A percentile compares a stretch with the other conserved stretches of the same genome.
Conservation (phyloP, 495 filamentous ascomycete genomes). For the Daldinia bambusicola region DNA sequence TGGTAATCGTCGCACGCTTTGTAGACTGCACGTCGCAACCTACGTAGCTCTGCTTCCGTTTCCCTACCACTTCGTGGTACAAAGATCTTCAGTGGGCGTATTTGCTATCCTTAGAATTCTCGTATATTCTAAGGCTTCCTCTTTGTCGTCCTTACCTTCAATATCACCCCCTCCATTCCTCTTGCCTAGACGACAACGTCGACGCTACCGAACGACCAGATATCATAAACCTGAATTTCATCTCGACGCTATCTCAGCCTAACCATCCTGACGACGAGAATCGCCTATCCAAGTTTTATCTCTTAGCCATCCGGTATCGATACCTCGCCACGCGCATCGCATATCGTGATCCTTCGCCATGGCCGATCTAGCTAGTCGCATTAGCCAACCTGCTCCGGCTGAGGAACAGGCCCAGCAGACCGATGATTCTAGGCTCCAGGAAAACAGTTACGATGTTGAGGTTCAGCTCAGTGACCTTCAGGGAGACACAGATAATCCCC, state of each 20-base stretch:
- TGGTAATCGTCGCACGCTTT: slow-evolving; percentile 14
- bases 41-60: not conserved
- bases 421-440: slow-evolving; percentile 64
- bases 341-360: slow-evolving; percentile 15
- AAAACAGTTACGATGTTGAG: slow-evolving; percentile 81
- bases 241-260: not conserved
- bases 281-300: not conserved
- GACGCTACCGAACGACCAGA: not conserved
- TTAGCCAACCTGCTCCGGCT: slow-evolving; percentile 55
- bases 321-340: slow-evolving; percentile 5
- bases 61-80: not conserved
- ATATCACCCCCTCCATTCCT: not conserved
- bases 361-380: slow-evolving; percentile 71
- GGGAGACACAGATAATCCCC: slow-evolving; percentile 83
- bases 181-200: not conserved
- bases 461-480: slow-evolving; percentile 93
- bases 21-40: slow-evolving; percentile 12
- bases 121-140: not conserved
- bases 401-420: not conserved
- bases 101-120: not conserved
- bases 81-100: not conserved
- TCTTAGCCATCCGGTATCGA: not conserved
- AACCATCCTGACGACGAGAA: slow-evolving; percentile 1
- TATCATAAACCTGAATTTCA: not conserved
- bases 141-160: not conserved